A percentile compares a stretch with the other conserved stretches of the same genome.
Evolutionary conservation across 2,329 filamentous ascomycete species (phyloP).

Genomic region (Colletotrichum orbiculare): DNA sequence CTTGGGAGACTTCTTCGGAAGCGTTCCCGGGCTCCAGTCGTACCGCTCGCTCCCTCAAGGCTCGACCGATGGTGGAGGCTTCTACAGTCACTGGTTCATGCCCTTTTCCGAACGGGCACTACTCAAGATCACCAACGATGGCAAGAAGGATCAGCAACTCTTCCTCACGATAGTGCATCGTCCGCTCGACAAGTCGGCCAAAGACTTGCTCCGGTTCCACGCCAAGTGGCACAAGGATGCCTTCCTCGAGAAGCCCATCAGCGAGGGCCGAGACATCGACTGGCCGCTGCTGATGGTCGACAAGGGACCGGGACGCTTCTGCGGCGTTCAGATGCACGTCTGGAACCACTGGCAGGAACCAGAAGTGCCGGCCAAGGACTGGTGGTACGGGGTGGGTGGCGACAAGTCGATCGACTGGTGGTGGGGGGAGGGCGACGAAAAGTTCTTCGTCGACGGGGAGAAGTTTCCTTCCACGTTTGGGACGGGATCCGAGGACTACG

Average conservation of each 20-base stretch:
- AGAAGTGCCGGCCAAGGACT: slow-evolving; percentile 21
- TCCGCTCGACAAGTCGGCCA: slow-evolving; percentile 10
- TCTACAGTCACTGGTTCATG: slow-evolving; percentile 35
- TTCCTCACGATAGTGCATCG: slow-evolving; percentile 24
- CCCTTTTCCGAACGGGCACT: slow-evolving; percentile 28
- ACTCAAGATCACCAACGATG: slow-evolving; percentile 28
- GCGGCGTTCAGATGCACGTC: slow-evolving; percentile 32
- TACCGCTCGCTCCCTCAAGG: slow-evolving; percentile 29
- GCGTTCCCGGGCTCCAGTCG: slow-evolving; percentile 27
- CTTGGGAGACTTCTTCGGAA: slow-evolving; percentile 31
- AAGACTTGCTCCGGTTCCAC: slow-evolving; percentile 25
- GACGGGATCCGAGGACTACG: slow-evolving; percentile 31
- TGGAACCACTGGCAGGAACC: slow-evolving; percentile 32
- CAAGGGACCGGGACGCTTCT: slow-evolving; percentile 27
- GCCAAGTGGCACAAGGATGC: slow-evolving; percentile 31
- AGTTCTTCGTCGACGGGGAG: slow-evolving; percentile 34
- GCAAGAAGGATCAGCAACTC: slow-evolving; percentile 24
- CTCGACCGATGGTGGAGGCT: slow-evolving; percentile 30
- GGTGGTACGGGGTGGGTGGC: slow-evolving; percentile 31
- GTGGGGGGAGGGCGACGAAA: slow-evolving; percentile 34
- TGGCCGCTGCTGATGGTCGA: slow-evolving; percentile 26
- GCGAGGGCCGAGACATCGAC: slow-evolving; percentile 26
- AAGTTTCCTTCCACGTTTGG: slow-evolving; percentile 32
- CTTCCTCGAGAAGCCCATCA: slow-evolving; percentile 24
- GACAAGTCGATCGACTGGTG: slow-evolving; percentile 34